These are phyloP conservation scores for Yamadazyma mexicana DNA, from an alignment of 1,139 yeast species.

Conservation along the genomic window DNA sequence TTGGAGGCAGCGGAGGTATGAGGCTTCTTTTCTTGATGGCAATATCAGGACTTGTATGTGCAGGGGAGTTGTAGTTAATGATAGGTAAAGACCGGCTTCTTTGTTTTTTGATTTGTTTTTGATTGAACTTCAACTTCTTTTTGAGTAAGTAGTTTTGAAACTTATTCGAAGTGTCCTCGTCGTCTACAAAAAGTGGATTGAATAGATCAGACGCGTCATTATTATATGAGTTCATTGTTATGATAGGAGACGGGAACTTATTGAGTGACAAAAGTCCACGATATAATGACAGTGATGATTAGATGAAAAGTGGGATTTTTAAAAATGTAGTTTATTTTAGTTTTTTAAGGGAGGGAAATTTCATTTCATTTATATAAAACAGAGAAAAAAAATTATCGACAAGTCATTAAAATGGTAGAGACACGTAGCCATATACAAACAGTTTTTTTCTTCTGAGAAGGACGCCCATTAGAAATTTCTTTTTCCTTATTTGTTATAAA, in stretches of 20 bases:
- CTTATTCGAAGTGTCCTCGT: slow-evolving; percentile 12
- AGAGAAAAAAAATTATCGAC: neutral
- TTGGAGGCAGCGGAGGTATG: slow-evolving; percentile 66
- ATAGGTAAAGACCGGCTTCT: slow-evolving; percentile 47
- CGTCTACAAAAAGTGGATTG: slow-evolving; percentile 11
- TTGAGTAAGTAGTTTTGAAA: slow-evolving; percentile 14
- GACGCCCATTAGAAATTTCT: slow-evolving; percentile 1
- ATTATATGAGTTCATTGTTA: slow-evolving; percentile 12
- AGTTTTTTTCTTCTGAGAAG: neutral
- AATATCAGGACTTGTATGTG: slow-evolving; percentile 14
- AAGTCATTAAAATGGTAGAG: neutral
- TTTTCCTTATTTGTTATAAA: neutral
- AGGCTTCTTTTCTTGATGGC: slow-evolving; percentile 14
- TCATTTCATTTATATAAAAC: slow-evolving; percentile 1
- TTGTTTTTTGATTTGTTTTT: slow-evolving; percentile 33
- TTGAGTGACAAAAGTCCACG: too few species aligned
- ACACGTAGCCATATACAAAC: neutral
- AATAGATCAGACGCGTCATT: slow-evolving; percentile 11
- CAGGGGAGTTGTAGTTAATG: slow-evolving; percentile 27
- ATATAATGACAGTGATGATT: too few species aligned
- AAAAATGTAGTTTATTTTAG: neutral
- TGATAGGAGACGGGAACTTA: too few species aligned
- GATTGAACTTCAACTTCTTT: slow-evolving; percentile 19
- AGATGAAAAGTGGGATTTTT: neutral
- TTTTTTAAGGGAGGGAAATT: slow-evolving; percentile 2